Percentiles rank a stretch among this genome's conserved stretches.
Conservation (phyloP, 2,329 filamentous ascomycete genomes). For the Thielaviopsis cerberus region DNA sequence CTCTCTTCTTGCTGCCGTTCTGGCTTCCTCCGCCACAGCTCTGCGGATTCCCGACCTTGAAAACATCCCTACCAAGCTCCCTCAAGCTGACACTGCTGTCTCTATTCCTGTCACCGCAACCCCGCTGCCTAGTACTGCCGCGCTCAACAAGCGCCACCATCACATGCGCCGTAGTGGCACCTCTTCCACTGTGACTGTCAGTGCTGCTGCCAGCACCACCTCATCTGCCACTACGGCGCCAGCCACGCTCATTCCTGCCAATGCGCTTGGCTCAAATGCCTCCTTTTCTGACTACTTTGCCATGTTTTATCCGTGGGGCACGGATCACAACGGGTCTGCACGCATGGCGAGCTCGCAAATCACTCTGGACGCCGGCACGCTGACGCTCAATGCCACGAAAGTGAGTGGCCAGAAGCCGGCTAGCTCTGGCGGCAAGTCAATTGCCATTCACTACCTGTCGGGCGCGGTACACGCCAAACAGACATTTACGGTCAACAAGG, state of each 20-base stretch:
- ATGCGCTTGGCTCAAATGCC: slow-evolving; percentile 5
- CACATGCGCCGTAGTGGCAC: too few species aligned
- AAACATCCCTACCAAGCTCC: not conserved
- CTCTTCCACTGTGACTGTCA: not conserved
- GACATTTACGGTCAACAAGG: slow-evolving; percentile 21
- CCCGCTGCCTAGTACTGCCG: not conserved
- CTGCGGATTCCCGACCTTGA: not conserved
- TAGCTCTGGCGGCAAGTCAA: slow-evolving; percentile 21
- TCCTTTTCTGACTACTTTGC: slow-evolving; percentile 27
- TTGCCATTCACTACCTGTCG: slow-evolving; percentile 33
- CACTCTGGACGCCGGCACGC: slow-evolving; percentile 21
- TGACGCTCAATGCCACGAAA: slow-evolving; percentile 25
- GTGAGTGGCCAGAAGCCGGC: slow-evolving; percentile 24
- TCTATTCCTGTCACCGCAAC: not conserved
- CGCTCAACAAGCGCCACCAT: not conserved
- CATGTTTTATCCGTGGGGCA: slow-evolving; percentile 36
- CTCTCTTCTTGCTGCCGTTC: not conserved
- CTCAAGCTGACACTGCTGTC: not conserved
- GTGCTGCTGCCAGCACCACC: not conserved
- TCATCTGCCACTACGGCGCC: slow-evolving; percentile 22
- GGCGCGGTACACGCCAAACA: slow-evolving; percentile 25
- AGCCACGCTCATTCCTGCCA: slow-evolving; percentile 13
- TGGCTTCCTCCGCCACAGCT: not conserved
- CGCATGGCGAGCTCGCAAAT: slow-evolving; percentile 33
- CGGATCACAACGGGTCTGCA: slow-evolving; percentile 37